Conservation (phyloP, 495 filamentous ascomycete genomes). For the Penicillium alfredii region DNA sequence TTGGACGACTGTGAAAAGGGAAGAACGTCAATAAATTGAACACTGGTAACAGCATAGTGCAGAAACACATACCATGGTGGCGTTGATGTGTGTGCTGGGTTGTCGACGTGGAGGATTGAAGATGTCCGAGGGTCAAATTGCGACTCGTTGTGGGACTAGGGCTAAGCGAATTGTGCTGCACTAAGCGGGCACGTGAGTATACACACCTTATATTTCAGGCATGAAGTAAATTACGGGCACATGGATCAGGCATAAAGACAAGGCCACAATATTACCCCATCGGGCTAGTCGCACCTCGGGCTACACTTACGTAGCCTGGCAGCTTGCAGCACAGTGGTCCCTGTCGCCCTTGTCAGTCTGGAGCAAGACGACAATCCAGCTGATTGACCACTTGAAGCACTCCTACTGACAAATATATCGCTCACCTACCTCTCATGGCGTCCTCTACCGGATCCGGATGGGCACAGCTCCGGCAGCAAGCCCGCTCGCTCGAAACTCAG, state of each 20-base stretch:
- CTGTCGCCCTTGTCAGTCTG: too few species aligned
- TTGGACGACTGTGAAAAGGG: constrained; percentile 82
- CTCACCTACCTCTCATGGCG: constrained; percentile 49
- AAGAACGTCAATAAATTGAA: constrained; percentile 18
- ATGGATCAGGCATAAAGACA: constrained; percentile 4
- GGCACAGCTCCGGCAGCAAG: constrained; percentile 93
- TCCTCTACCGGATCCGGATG: constrained; percentile 76
- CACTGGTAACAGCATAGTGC: neutral
- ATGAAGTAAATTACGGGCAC: neutral
- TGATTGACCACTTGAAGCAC: too few species aligned
- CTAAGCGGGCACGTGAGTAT: constrained; percentile 39
- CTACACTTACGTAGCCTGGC: constrained; percentile 3
- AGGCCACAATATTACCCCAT: neutral
- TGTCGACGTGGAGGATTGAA: constrained; percentile 49
- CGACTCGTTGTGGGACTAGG: constrained; percentile 50
- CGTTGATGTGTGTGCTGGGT: constrained; percentile 40
- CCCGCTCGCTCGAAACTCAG: constrained; percentile 84
- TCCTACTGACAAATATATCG: too few species aligned
- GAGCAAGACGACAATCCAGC: too few species aligned
- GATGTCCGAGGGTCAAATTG: constrained; percentile 42
- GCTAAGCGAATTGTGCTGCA: constrained; percentile 37
- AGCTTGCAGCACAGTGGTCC: too few species aligned
- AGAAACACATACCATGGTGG: constrained; percentile 44
- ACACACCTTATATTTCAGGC: constrained; percentile 4
- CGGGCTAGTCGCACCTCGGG: constrained; percentile 11